phyloP scores from a whole-genome alignment of 495 filamentous ascomycete genomes.

The Ramalina intermedia region DNA sequence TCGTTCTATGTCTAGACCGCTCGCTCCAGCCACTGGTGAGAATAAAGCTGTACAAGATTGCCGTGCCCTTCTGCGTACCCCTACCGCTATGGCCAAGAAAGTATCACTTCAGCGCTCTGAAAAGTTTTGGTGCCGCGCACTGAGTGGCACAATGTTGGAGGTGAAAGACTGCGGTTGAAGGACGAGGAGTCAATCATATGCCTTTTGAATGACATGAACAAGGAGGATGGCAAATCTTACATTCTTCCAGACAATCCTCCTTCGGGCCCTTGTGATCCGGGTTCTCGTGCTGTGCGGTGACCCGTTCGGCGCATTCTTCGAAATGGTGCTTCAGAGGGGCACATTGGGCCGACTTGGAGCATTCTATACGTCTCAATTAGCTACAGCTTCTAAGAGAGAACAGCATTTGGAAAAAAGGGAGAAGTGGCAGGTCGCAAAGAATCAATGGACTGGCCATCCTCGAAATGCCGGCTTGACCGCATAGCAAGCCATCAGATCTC shows the following conservation, averaged over 20 bases:
- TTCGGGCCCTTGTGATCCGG: slow-evolving; percentile 46
- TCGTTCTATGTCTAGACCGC: too few species aligned
- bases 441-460: neutral
- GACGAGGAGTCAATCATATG: slow-evolving; percentile 5
- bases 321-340: slow-evolving; percentile 87
- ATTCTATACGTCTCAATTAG: slow-evolving; percentile 43
- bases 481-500: neutral
- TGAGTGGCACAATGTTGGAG: slow-evolving; percentile 80
- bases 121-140: slow-evolving; percentile 95
- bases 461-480: neutral
- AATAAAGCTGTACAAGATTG: slow-evolving; percentile 1
- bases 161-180: slow-evolving; percentile 73
- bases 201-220: neutral
- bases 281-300: slow-evolving; percentile 55
- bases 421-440: too few species aligned
- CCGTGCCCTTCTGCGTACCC: too few species aligned
- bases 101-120: slow-evolving; percentile 70
- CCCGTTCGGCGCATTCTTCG: slow-evolving; percentile 92
- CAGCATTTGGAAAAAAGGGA: neutral
- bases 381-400: neutral
- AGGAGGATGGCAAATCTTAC: slow-evolving; percentile 43
- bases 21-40: neutral
- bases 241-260: slow-evolving; percentile 99
- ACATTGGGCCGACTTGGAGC: slow-evolving; percentile 71
- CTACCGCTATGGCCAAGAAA: too few species aligned